Evolutionary conservation across 768 basidiomycete species (phyloP).

Genomic region (Rhodotorula taiwanensis): DNA sequence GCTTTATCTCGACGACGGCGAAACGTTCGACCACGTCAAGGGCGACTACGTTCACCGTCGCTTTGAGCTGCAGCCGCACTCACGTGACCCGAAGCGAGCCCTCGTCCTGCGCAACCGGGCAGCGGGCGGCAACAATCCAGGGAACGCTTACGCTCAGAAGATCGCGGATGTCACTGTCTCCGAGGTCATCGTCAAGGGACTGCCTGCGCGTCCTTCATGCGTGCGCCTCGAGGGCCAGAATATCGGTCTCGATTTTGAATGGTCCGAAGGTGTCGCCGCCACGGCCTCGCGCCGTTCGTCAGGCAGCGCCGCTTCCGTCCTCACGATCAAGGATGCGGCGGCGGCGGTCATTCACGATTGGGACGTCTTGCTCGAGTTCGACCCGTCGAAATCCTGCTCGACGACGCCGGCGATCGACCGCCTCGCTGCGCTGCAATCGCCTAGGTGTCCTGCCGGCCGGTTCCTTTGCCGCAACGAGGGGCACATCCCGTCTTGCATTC

Average conservation of each 20-base stretch:
- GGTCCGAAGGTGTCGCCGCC: conserved; percentile 55
- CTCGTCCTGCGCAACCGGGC: conserved; percentile 49
- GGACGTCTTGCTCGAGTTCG: conserved; percentile 44
- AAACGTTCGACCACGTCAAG: conserved; percentile 62
- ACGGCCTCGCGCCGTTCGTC: conserved; percentile 41
- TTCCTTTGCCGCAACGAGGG: conserved; percentile 87
- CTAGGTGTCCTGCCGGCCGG: conserved; percentile 23
- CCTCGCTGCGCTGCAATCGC: conserved; percentile 26
- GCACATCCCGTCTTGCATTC: conserved; percentile 72
- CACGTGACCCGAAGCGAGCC: conserved; percentile 46
- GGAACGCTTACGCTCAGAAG: conserved; percentile 59
- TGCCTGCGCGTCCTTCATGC: conserved; percentile 56
- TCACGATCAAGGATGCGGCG: conserved; percentile 55
- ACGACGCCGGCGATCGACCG: conserved; percentile 17
- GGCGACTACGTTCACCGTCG: conserved; percentile 80
- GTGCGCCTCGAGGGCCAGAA: conserved; percentile 51
- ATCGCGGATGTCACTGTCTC: conserved; percentile 71
- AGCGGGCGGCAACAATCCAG: conserved; percentile 51
- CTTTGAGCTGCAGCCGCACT: conserved; percentile 55
- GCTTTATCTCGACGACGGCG: conserved; percentile 92
- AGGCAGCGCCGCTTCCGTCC: conserved; percentile 52
- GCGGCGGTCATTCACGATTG: conserved; percentile 45
- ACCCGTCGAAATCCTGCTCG: conserved; percentile 15
- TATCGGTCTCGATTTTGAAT: conserved; percentile 71
- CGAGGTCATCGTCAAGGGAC: conserved; percentile 69